Evolutionary conservation across 345 rosid species (phyloP), one percentile per base, ranked within the genome.

Genomic region (Populus euphratica): DNA sequence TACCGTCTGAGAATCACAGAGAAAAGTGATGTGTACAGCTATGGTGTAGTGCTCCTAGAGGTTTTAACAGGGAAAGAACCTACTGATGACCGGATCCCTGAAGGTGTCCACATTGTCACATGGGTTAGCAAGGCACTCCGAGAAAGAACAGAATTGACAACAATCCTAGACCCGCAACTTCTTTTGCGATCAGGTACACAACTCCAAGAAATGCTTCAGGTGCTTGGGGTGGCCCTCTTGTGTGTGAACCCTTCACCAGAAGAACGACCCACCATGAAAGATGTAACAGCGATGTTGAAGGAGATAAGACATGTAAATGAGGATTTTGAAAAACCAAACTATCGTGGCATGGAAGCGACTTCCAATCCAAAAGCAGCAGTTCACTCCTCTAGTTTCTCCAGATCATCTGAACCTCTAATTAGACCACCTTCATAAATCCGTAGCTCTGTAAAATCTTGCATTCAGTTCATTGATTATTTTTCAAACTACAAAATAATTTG

Each of bases 1-100:
- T 91, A 87, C 90, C 84, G 89, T 74, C 81, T 88, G 76, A 87
- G 85, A 83, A 91, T 91, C 80, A 91, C 95, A 41, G 90, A 85
- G 52, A 89, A 85, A 86, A 89, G 93, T 31, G 95, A 91, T 73
- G 93, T 91, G 47, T 91, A 88, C 84, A 91, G 95, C 85, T 91
- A 81, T 47, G 95, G 95, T 2, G 87, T 91, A 20, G 95, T 91
- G 27, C 88, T 91, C 67, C 81, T 91, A 8, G 93, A 89, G 82
- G 79, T 88, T 47, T 44, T 91, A 80, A 87, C 95, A 1, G 93
- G 89, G 25, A 91, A 80, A 80, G 87, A 86, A 39, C 95, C 95
- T 2, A 87, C 81, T 0, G 90, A 87, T 35, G 68, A 65, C 44
- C 80, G 50, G 75, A 86, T 91, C 73, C 91, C 93, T 12, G 93